Conservation (phyloP, 2,329 filamentous ascomycete species). For the Neocucurbitaria cava region DNA sequence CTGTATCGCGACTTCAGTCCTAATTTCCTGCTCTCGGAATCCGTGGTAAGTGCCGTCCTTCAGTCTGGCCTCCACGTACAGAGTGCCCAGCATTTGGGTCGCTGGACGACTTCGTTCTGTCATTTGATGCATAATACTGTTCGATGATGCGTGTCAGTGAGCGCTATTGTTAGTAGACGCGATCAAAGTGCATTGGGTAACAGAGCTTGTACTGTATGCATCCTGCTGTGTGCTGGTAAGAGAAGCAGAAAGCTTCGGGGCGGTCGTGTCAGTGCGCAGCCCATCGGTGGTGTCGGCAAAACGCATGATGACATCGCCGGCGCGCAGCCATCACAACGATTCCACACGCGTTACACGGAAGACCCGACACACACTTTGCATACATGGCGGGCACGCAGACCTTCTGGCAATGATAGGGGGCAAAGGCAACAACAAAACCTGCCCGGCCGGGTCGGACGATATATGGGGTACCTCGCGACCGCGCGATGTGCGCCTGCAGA, state of each 20-base stretch:
- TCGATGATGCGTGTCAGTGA: background rate
- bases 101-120: background rate
- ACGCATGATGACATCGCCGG: conserved; percentile 16
- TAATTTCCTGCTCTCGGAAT: conserved; percentile 6
- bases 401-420: conserved; percentile 27
- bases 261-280: background rate
- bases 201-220: background rate
- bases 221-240: too few species aligned
- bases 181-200: background rate
- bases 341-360: conserved; percentile 7
- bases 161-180: background rate
- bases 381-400: conserved; percentile 16
- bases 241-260: too few species aligned
- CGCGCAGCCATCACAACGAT: background rate
- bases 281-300: background rate
- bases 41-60: background rate
- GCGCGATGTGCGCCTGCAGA: conserved; percentile 64
- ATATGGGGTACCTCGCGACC: conserved; percentile 45
- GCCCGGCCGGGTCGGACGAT: conserved; percentile 26
- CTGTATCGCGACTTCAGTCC: conserved; percentile 45
- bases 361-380: conserved; percentile 8
- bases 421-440: conserved; percentile 20
- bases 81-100: background rate
- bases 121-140: background rate
- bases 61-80: conserved; percentile 19